Evolutionary conservation across 768 basidiomycete genomes (phyloP).

Genomic region (Hygrocybe punicea): DNA sequence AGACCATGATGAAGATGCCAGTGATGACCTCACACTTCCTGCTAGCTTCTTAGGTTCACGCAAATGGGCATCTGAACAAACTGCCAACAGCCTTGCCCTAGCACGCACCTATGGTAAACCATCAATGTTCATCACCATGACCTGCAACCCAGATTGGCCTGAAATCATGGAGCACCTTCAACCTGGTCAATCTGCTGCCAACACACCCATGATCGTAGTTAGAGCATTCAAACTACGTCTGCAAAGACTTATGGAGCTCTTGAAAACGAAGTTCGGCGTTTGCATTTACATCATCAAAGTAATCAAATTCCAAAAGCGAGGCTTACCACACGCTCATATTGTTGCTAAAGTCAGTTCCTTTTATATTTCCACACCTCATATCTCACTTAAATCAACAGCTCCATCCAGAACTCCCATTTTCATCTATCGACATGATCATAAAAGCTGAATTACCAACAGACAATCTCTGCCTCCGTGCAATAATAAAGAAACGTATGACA

Average conservation of each 20-base stretch:
- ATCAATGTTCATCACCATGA: too few relatives aligned
- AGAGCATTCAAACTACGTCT: conserved; percentile 38
- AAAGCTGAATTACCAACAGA: not conserved
- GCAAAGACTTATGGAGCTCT: conserved; percentile 15
- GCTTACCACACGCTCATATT: too few relatives aligned
- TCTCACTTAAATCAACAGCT: conserved; percentile 39
- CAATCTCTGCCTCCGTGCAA: too few relatives aligned
- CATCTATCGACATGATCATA: not conserved
- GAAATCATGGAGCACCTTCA: conserved; percentile 31
- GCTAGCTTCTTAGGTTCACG: conserved; percentile 35
- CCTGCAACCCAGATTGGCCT: conserved; percentile 40
- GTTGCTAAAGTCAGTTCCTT: conserved; percentile 35
- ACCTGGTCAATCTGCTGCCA: conserved; percentile 34
- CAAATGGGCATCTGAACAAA: conserved; percentile 38
- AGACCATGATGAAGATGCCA: conserved; percentile 24
- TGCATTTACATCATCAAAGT: too few relatives aligned
- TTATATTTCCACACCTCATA: conserved; percentile 41
- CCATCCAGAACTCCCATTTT: not conserved
- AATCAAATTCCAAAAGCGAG: too few relatives aligned
- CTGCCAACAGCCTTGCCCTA: conserved; percentile 36
- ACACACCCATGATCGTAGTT: conserved; percentile 35
- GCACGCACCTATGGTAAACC: conserved; percentile 25
- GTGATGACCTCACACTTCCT: conserved; percentile 29
- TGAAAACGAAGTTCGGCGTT: conserved; percentile 33
- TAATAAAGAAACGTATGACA: too few relatives aligned